phyloP scores from a whole-genome alignment of 495 filamentous ascomycete genomes.

The Zalerion maritima region DNA sequence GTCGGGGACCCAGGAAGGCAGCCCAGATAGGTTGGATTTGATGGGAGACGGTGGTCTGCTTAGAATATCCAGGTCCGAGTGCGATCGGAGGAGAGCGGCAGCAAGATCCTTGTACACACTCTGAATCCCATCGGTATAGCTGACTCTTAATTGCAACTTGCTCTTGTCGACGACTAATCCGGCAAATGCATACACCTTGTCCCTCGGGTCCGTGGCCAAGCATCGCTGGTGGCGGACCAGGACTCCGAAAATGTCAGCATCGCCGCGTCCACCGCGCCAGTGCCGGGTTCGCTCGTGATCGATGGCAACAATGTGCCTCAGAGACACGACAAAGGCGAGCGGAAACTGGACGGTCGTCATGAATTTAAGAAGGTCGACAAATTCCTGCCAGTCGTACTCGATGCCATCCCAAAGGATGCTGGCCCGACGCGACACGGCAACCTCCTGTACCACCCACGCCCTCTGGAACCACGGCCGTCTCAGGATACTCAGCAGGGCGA shows the following conservation, averaged over 20 bases:
- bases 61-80: constrained; percentile 8
- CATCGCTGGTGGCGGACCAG: constrained; percentile 4
- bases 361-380: constrained; percentile 9
- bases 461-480: constrained; percentile 14
- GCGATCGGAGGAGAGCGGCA: constrained; percentile 4
- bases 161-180: constrained; percentile 4
- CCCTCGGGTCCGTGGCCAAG: constrained; percentile 8
- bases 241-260: constrained; percentile 1
- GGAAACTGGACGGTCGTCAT: constrained; percentile 4
- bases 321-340: constrained; percentile 5
- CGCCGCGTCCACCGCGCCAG: neutral
- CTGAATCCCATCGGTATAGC: constrained; percentile 4
- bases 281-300: constrained; percentile 1
- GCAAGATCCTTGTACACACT: constrained; percentile 6
- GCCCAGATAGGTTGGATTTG: neutral
- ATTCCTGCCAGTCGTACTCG: constrained; percentile 11
- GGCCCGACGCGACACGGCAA: constrained; percentile 8
- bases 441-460: constrained; percentile 17
- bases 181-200: constrained; percentile 11
- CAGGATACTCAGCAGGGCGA: constrained; percentile 7
- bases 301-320: constrained; percentile 5
- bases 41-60: constrained; percentile 2
- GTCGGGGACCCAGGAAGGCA: constrained; percentile 18
- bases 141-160: constrained; percentile 1
- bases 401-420: constrained; percentile 7